phyloP scores from a whole-genome alignment of 805 yeast species.

The Tetrapisispora nanseiensis region DNA sequence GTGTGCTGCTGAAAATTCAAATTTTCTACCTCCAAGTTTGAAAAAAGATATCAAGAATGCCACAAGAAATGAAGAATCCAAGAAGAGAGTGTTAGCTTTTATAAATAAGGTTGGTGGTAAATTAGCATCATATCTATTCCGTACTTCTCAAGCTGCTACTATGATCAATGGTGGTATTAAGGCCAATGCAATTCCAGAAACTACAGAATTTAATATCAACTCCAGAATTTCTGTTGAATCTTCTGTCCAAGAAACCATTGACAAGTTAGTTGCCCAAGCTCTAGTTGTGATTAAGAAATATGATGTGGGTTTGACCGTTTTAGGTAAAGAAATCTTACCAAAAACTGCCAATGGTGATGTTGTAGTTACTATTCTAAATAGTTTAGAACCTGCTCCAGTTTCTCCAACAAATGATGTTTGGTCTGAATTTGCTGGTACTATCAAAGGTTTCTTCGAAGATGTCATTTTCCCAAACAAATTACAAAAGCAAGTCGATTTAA shows the following conservation, averaged over 20 bases:
- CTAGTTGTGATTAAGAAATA: slow-evolving; percentile 37
- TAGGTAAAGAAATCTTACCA: slow-evolving; percentile 17
- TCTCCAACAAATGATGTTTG: slow-evolving; percentile 32
- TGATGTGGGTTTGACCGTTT: slow-evolving; percentile 36
- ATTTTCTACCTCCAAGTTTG: slow-evolving; percentile 12
- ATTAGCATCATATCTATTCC: slow-evolving; percentile 16
- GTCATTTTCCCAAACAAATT: slow-evolving; percentile 25
- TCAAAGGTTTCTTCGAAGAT: slow-evolving; percentile 47
- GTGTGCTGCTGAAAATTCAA: slow-evolving; percentile 49
- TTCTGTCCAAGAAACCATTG: slow-evolving; percentile 34
- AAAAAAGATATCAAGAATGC: slow-evolving; percentile 29
- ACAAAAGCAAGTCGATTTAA: slow-evolving; percentile 11
- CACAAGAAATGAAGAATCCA: slow-evolving; percentile 19
- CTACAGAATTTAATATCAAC: slow-evolving; percentile 43
- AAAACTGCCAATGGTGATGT: slow-evolving; percentile 26
- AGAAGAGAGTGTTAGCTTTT: not conserved
- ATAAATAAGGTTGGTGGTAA: slow-evolving; percentile 12
- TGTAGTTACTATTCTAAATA: slow-evolving; percentile 13
- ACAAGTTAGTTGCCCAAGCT: slow-evolving; percentile 32
- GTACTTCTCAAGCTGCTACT: slow-evolving; percentile 60
- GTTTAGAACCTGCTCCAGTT: slow-evolving; percentile 33
- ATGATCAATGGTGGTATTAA: slow-evolving; percentile 64
- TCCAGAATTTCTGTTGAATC: slow-evolving; percentile 57
- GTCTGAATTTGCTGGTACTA: slow-evolving; percentile 40
- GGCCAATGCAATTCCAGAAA: slow-evolving; percentile 69